A percentile compares a stretch with the other conserved stretches of the same genome.
These are phyloP conservation scores for Quercus wislizeni DNA, from an alignment of 306 rosid genomes.

Conservation along the genomic window DNA sequence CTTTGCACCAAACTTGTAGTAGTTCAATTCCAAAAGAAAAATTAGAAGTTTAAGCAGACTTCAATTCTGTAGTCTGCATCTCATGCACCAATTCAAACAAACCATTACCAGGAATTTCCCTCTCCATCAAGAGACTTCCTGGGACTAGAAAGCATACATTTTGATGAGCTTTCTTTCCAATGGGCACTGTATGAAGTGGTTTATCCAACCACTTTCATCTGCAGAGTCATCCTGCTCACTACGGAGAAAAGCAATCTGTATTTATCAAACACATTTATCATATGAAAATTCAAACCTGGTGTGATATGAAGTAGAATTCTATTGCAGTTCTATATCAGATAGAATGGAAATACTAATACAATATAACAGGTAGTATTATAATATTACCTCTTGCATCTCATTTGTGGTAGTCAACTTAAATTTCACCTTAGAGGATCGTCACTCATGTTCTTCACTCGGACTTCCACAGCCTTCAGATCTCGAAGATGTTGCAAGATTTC, in stretches of 20 bases:
- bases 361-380: not conserved
- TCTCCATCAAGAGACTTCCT: conserved; percentile 23
- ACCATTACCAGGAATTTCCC: conserved; percentile 25
- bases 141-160: not conserved
- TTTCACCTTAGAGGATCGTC: conserved; percentile 34
- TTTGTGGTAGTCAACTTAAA: conserved; percentile 15
- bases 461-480: conserved; percentile 64
- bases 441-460: conserved; percentile 32
- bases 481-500: conserved; percentile 70
- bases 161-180: not conserved
- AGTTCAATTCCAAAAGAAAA: conserved; percentile 16
- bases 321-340: not conserved
- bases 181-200: conserved; percentile 6
- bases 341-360: not conserved
- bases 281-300: not conserved
- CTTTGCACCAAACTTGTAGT: conserved; percentile 1
- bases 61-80: conserved; percentile 10
- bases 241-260: conserved; percentile 23
- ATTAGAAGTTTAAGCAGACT: conserved; percentile 12
- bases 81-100: conserved; percentile 27
- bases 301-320: not conserved
- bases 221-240: conserved; percentile 23
- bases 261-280: conserved; percentile 3
- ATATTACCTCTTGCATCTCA: conserved; percentile 18
- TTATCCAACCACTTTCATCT: conserved; percentile 9